Percentiles rank a stretch among this genome's conserved stretches.
phyloP scores from a whole-genome alignment of 2,329 filamentous ascomycete species.

The Cladosporium sp. region DNA sequence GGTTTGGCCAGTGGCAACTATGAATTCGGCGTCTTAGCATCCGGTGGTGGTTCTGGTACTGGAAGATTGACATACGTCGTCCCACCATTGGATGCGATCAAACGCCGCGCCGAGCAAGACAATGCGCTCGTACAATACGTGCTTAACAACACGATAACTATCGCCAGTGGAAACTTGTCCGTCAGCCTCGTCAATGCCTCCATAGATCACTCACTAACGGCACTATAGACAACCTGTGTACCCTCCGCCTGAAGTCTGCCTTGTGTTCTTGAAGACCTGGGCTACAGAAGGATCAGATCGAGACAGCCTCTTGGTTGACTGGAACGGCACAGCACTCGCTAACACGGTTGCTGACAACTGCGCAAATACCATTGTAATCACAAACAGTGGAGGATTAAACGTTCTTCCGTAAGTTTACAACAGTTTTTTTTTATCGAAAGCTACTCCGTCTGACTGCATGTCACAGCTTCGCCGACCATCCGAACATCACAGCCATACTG shows the following conservation, averaged over 20 bases:
- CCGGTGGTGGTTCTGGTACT: constrained; percentile 45
- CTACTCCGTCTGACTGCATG: background rate
- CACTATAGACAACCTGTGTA: constrained; percentile 4
- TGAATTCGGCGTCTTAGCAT: constrained; percentile 46
- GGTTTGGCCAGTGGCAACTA: constrained; percentile 29
- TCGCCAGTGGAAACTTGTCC: constrained; percentile 34
- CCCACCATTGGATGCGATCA: constrained; percentile 45
- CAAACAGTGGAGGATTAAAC: constrained; percentile 46
- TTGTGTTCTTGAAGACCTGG: constrained; percentile 62
- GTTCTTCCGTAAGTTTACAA: constrained; percentile 37
- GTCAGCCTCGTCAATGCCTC: background rate
- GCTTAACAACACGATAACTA: constrained; percentile 41
- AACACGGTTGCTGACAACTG: constrained; percentile 38
- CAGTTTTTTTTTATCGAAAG: constrained; percentile 48
- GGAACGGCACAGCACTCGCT: constrained; percentile 46
- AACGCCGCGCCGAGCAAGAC: constrained; percentile 29
- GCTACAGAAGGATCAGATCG: constrained; percentile 50
- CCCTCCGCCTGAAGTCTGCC: constrained; percentile 29
- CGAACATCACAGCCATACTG: constrained; percentile 44
- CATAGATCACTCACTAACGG: background rate
- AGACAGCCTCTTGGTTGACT: constrained; percentile 45
- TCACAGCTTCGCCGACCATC: constrained; percentile 40
- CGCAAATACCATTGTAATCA: constrained; percentile 44
- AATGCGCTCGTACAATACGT: constrained; percentile 49
- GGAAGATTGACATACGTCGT: constrained; percentile 42